A percentile compares a stretch with the other conserved stretches of the same genome.
phyloP scores from a whole-genome alignment of 768 basidiomycete genomes.

The Pulveroboletus sp. region DNA sequence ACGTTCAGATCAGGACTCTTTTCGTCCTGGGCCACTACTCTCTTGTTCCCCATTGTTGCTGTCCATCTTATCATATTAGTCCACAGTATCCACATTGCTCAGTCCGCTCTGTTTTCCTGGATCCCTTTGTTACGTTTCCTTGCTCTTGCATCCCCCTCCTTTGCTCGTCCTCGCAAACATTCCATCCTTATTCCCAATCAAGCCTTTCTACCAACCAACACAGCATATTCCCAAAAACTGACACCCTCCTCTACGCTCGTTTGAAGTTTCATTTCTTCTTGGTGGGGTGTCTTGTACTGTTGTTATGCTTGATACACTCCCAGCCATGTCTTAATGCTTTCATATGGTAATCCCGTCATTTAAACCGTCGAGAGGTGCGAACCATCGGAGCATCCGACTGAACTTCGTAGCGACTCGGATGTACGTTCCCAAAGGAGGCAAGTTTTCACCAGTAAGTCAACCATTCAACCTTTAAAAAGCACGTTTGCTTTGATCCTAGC shows the following conservation, averaged over 20 bases:
- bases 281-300: conserved; percentile 32
- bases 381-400: conserved; percentile 4
- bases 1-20: conserved; percentile 18
- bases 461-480: conserved; percentile 1
- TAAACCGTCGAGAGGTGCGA: conserved; percentile 15
- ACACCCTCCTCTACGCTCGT: conserved; percentile 30
- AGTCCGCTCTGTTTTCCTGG: conserved; percentile 18
- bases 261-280: conserved; percentile 25
- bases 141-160: conserved; percentile 24
- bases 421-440: conserved; percentile 1
- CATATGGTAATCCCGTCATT: conserved; percentile 34
- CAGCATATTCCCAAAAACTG: conserved; percentile 24
- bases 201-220: conserved; percentile 16
- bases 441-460: conserved; percentile 12
- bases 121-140: conserved; percentile 23
- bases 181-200: conserved; percentile 8
- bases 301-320: conserved; percentile 33
- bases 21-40: conserved; percentile 13
- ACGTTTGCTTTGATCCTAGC: not conserved
- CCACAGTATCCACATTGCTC: conserved; percentile 25
- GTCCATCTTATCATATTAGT: conserved; percentile 25
- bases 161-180: conserved; percentile 20
- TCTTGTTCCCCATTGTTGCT: conserved; percentile 21
- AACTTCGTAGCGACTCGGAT: conserved; percentile 10
- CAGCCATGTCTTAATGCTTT: conserved; percentile 36